A percentile compares a stretch with the other conserved stretches of the same genome.
These are phyloP conservation scores for Cyclaneusma minus DNA, from an alignment of 2,329 filamentous ascomycete genomes.

Conservation along the genomic window DNA sequence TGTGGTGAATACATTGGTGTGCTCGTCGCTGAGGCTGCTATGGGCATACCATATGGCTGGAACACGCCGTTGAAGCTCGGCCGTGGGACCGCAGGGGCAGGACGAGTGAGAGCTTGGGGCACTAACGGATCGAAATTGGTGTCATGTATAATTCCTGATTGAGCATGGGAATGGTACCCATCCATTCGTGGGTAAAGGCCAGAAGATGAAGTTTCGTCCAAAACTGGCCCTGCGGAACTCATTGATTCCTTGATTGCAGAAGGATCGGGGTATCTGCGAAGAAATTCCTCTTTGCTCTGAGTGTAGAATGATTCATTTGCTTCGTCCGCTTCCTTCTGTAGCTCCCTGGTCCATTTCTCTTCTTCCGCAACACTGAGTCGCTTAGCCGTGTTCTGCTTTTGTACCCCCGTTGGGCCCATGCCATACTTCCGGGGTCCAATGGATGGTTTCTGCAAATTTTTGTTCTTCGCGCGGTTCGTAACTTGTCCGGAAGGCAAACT, in stretches of 20 bases:
- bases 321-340: slow-evolving; percentile 44
- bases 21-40: slow-evolving; percentile 3
- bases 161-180: slow-evolving; percentile 13
- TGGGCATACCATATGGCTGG: slow-evolving; percentile 5
- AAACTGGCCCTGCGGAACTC: slow-evolving; percentile 21
- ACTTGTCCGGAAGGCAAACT: slow-evolving; percentile 2
- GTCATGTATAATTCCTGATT: slow-evolving; percentile 17
- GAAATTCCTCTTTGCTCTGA: slow-evolving; percentile 67
- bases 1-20: slow-evolving; percentile 15
- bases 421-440: slow-evolving; percentile 28
- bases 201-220: slow-evolving; percentile 2
- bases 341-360: slow-evolving; percentile 61
- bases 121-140: slow-evolving; percentile 32
- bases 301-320: slow-evolving; percentile 38
- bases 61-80: slow-evolving; percentile 17
- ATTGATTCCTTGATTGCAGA: slow-evolving; percentile 45
- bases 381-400: slow-evolving; percentile 54
- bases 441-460: slow-evolving; percentile 29
- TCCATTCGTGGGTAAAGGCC: slow-evolving; percentile 11
- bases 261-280: slow-evolving; percentile 65
- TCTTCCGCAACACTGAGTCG: no score
- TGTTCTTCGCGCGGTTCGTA: slow-evolving; percentile 3
- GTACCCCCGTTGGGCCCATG: slow-evolving; percentile 25
- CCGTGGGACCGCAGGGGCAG: slow-evolving; percentile 50
- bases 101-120: slow-evolving; percentile 47